phyloP scores from a whole-genome alignment of 768 basidiomycete genomes.

The Omphalotus guepiniiformis region DNA sequence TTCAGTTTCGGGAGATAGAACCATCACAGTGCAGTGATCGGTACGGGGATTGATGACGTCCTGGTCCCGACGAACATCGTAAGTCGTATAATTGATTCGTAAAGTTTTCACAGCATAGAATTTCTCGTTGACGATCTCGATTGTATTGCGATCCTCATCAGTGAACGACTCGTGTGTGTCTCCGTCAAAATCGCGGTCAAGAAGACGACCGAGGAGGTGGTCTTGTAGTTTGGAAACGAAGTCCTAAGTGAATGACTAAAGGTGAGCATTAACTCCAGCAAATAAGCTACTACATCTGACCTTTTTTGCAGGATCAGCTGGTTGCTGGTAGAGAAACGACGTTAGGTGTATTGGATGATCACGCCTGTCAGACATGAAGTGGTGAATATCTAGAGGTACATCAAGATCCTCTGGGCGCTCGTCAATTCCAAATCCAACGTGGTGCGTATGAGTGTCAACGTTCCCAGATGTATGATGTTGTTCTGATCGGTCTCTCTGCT shows the following conservation, averaged over 20 bases:
- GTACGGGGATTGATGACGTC: conserved; percentile 25
- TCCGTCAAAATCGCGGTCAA: conserved; percentile 8
- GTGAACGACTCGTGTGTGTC: conserved; percentile 14
- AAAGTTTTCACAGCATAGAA: not conserved
- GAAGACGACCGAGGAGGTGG: conserved; percentile 25
- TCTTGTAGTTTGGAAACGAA: conserved; percentile 24
- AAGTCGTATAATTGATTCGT: not conserved
- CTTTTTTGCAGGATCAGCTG: not conserved
- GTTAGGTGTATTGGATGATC: not conserved
- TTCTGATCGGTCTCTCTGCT: not conserved
- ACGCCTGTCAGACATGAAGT: not conserved
- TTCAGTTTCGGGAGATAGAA: conserved; percentile 8
- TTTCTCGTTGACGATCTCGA: conserved; percentile 17
- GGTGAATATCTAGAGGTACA: not conserved
- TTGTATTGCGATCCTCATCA: conserved; percentile 9
- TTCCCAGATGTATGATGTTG: not conserved
- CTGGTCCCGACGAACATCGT: conserved; percentile 25
- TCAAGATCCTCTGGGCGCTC: not conserved
- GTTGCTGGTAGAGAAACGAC: not conserved
- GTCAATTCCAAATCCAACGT: not conserved
- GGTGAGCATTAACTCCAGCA: not conserved
- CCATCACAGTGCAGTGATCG: conserved; percentile 23
- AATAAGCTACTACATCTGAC: conserved; percentile 2
- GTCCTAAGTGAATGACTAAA: conserved; percentile 13
- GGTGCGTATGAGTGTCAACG: not conserved